Base-by-base conservation (phyloP, 1,284 basidiomycete genomes). In the Coriolopsis trogii region DNA sequence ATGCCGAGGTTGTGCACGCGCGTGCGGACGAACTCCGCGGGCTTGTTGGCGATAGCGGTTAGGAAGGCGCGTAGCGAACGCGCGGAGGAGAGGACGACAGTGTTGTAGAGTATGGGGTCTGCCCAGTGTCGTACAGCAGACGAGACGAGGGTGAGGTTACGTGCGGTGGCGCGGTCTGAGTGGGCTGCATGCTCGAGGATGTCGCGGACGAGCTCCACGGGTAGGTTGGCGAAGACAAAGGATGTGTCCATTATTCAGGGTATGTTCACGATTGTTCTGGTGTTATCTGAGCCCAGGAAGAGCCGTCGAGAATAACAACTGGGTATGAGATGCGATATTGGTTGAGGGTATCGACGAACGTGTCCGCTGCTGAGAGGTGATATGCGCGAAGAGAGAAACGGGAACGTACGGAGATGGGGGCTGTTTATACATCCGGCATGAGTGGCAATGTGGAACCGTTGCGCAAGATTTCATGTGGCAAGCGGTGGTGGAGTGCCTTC, bases 71-170 rank as follows among this genome's bases (percentile, higher is more conserved):
- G 57, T 46, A 75, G 63, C 8, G 63, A 51, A 40, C 62, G 66
- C 4, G 72, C 51, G 36, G 70, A 67, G 28, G 66, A 63, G 34
- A 76, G 70, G 37, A 69, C 57, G 49, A 76, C 71, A 36, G 73
- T 73, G 52, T 68, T 59, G 59, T 73, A 75, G 29, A 78, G 65
- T 26, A 67, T 52, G 29, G 70, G 70, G 23, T 71, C 69, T 24
- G 65, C 69, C 65, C 72, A 71, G 12, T 51, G 56, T 49, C 61
- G 67, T 7, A 69, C 63, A 42, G 63, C 60, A 37, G 67, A 67
- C 24, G 70, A 71, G 31, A 75, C 71, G 46, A 70, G 65, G 5
- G 70, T 64, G 37, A 75, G 65, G 8, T 62, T 49, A 31, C 69
- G 64, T 4, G 72, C 70, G 12, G 67, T 66, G 10, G 62, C 45